Conservation (phyloP, 2,329 filamentous ascomycete species). For the Akanthomyces uredinophilus region DNA sequence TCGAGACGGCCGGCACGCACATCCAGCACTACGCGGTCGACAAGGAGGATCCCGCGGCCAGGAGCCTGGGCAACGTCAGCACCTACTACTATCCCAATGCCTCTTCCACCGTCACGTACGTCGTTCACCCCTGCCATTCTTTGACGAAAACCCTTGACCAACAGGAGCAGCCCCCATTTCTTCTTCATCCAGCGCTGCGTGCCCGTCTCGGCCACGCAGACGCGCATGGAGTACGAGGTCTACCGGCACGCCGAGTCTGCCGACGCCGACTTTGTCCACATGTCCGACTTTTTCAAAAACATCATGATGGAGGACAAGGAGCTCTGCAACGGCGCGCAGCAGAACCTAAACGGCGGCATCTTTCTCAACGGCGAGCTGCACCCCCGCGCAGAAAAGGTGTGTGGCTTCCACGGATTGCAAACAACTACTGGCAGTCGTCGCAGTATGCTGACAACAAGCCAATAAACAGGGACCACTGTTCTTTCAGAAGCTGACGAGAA, state of each 20-base stretch:
- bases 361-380: constrained; percentile 49
- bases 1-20: constrained; percentile 42
- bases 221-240: constrained; percentile 45
- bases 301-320: constrained; percentile 48
- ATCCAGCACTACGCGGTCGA: constrained; percentile 35
- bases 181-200: constrained; percentile 49
- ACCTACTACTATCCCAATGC: constrained; percentile 37
- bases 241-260: constrained; percentile 43
- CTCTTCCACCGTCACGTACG: constrained; percentile 36
- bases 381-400: constrained; percentile 42
- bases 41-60: constrained; percentile 27
- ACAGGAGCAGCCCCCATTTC: constrained; percentile 35
- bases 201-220: constrained; percentile 37
- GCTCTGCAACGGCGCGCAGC: constrained; percentile 43
- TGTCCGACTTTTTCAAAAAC: constrained; percentile 46
- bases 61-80: constrained; percentile 29
- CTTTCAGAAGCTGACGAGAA: constrained; percentile 29
- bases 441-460: background rate
- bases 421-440: no score
- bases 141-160: no score
- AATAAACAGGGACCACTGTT: constrained; percentile 40
- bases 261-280: constrained; percentile 41
- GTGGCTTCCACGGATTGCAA: no score
- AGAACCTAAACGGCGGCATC: constrained; percentile 45
- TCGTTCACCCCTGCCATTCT: background rate